phyloP scores from a whole-genome alignment of 495 filamentous ascomycete species.

The Penicillium soppii region DNA sequence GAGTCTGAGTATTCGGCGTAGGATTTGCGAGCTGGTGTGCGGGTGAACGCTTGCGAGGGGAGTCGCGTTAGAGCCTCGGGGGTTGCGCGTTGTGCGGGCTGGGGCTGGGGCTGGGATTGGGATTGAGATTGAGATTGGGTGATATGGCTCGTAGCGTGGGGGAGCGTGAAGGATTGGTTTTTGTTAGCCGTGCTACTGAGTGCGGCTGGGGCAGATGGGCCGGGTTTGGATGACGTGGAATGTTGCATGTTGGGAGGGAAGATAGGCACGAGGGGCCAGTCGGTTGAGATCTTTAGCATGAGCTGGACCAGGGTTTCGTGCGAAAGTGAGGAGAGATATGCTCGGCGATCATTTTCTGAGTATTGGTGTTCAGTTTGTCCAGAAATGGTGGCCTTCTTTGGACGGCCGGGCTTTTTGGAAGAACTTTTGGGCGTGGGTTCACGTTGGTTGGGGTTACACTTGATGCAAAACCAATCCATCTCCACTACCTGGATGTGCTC shows the following conservation, averaged over 20 bases:
- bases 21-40: neutral
- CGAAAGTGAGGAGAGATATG: constrained; percentile 41
- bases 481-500: constrained; percentile 65
- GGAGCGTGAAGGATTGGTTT: too few species aligned
- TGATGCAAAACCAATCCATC: constrained; percentile 74
- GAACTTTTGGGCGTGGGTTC: constrained; percentile 24
- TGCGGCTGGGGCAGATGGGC: neutral
- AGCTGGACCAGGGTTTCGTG: constrained; percentile 43
- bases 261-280: constrained; percentile 36
- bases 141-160: too few species aligned
- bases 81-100: neutral
- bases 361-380: constrained; percentile 25
- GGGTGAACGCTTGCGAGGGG: neutral
- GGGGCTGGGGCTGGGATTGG: neutral
- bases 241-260: constrained; percentile 37
- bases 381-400: neutral
- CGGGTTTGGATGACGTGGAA: neutral
- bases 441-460: constrained; percentile 55
- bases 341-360: constrained; percentile 33
- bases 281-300: constrained; percentile 32
- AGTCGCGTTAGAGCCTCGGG: neutral
- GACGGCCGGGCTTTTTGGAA: neutral
- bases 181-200: neutral
- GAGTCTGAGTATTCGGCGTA: neutral
- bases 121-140: neutral